A percentile compares a stretch with the other conserved stretches of the same genome.
phyloP scores from a whole-genome alignment of 306 rosid genomes.

The Pterocarpus santalinus region DNA sequence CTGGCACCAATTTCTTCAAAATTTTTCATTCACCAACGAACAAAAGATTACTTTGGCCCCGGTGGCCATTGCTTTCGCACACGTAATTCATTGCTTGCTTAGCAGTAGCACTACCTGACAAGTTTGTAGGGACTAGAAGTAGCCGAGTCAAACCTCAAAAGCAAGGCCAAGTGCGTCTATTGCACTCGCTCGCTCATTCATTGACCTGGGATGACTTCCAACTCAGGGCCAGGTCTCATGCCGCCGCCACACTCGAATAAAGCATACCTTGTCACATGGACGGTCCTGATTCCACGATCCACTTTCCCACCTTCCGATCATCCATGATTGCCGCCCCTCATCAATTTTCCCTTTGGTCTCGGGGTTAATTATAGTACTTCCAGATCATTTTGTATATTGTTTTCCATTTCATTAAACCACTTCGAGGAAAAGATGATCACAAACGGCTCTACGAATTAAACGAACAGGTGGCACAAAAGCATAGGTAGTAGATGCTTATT shows the following conservation, averaged over 20 bases:
- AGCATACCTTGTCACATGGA: background rate
- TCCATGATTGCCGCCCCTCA: background rate
- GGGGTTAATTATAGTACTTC: background rate
- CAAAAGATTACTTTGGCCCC: too few relatives aligned
- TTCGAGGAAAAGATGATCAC: background rate
- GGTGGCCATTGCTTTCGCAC: background rate
- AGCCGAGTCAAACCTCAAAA: background rate
- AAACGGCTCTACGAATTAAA: background rate
- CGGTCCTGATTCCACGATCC: background rate
- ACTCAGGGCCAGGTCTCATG: background rate
- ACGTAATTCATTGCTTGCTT: background rate
- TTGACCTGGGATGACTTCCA: conserved; percentile 30
- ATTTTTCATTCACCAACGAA: too few relatives aligned
- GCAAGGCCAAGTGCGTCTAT: background rate
- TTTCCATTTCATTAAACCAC: too few relatives aligned
- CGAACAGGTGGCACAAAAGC: conserved; percentile 51
- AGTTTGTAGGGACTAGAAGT: background rate
- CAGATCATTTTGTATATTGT: background rate
- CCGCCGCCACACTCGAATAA: background rate
- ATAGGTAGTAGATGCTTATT: conserved; percentile 22
- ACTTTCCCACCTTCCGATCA: conserved; percentile 34
- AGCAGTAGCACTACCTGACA: background rate
- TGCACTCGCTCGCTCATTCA: background rate
- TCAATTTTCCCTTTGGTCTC: background rate
- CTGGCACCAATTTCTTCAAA: too few relatives aligned